Evolutionary conservation across 305 asterid genomes (phyloP).

Genomic region (Fraxinus velutina): DNA sequence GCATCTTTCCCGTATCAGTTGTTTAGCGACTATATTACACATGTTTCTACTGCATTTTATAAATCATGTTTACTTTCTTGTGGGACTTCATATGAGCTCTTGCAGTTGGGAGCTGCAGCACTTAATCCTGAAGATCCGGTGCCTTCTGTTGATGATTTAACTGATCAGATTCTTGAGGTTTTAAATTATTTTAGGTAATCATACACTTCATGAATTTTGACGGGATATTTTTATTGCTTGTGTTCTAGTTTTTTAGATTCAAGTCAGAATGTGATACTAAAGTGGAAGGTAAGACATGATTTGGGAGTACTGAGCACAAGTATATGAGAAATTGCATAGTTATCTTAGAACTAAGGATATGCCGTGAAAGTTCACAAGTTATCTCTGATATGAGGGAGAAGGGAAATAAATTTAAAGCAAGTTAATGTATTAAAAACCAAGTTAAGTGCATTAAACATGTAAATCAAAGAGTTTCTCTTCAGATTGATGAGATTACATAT

Average conservation of each 20-base stretch:
- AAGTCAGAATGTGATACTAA: background rate
- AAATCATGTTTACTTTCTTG: slow-evolving; percentile 43
- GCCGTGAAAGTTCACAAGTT: background rate
- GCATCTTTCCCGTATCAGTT: slow-evolving; percentile 2
- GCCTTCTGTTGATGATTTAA: slow-evolving; percentile 69
- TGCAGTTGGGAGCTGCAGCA: slow-evolving; percentile 94
- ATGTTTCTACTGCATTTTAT: slow-evolving; percentile 20
- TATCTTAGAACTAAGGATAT: background rate
- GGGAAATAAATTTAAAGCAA: background rate
- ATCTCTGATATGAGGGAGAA: background rate
- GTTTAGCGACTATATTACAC: background rate
- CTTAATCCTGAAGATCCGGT: slow-evolving; percentile 47
- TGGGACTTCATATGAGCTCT: slow-evolving; percentile 63
- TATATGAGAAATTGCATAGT: background rate
- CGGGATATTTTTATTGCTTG: background rate
- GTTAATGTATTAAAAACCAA: background rate
- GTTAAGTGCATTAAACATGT: background rate
- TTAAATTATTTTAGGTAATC: slow-evolving; percentile 73
- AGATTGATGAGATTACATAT: background rate
- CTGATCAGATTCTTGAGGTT: slow-evolving; percentile 80
- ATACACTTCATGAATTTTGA: background rate
- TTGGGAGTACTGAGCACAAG: background rate
- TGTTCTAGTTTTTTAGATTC: background rate
- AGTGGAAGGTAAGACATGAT: background rate
- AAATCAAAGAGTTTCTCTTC: background rate